phyloP scores from a whole-genome alignment of 192 early-diverging fungal species.

The Helicostylum pulchrum region DNA sequence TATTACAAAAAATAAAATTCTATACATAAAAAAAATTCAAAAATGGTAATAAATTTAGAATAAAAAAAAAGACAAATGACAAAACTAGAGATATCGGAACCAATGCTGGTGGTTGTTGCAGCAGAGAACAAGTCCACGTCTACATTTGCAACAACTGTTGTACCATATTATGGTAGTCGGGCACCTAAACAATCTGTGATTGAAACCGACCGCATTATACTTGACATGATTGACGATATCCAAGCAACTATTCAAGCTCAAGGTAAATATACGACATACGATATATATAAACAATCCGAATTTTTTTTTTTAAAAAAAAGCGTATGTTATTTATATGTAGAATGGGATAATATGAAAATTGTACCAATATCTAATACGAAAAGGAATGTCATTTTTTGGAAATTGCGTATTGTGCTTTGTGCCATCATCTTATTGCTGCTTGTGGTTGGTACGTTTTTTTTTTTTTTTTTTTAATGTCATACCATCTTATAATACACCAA shows the following conservation, averaged over 20 bases:
- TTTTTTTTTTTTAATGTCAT: too few species aligned
- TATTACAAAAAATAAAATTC: too few species aligned
- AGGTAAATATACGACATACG: not conserved
- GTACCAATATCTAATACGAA: not conserved
- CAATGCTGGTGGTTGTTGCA: too few species aligned
- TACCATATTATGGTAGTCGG: slow-evolving; percentile 1
- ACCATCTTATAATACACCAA: too few species aligned
- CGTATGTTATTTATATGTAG: not conserved
- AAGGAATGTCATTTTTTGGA: not conserved
- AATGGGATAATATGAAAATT: not conserved
- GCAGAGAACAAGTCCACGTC: too few species aligned
- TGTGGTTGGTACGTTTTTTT: too few species aligned
- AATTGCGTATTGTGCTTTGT: not conserved
- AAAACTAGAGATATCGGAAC: too few species aligned
- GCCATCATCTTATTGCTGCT: not conserved
- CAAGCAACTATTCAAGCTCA: not conserved
- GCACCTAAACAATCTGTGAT: not conserved
- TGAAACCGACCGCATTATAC: not conserved
- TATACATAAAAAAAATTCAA: too few species aligned
- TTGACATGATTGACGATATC: not conserved
- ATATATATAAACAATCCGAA: not conserved
- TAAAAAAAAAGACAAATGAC: too few species aligned
- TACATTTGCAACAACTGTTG: too few species aligned
- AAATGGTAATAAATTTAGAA: too few species aligned
- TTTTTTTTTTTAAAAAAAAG: not conserved